Percentiles rank a stretch among this genome's conserved stretches.
Conservation (phyloP, 176 grass and related monocot genomes). For the Poa annua region DNA sequence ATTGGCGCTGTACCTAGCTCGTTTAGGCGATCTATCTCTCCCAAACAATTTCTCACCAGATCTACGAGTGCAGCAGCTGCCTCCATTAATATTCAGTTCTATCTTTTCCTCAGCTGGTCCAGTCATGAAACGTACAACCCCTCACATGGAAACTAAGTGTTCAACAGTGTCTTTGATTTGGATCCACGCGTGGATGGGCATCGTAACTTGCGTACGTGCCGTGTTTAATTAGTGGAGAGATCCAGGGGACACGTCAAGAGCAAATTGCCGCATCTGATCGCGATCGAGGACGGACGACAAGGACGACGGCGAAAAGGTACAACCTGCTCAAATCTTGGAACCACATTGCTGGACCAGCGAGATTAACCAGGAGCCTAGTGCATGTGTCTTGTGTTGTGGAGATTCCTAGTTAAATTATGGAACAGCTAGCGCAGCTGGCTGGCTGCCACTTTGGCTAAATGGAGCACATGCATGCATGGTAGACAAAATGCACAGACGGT, state of each 20-base stretch:
- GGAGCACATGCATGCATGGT: background rate
- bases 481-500: background rate
- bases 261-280: constrained; percentile 17
- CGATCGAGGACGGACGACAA: background rate
- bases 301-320: background rate
- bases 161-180: constrained; percentile 28
- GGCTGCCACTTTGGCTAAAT: background rate
- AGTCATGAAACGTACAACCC: background rate
- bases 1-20: constrained; percentile 30
- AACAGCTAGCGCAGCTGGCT: background rate
- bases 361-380: background rate
- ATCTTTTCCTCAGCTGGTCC: constrained; percentile 33
- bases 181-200: constrained; percentile 15
- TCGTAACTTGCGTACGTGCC: background rate
- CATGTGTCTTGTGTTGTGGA: background rate
- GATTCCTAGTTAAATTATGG: background rate
- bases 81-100: background rate
- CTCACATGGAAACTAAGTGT: constrained; percentile 42
- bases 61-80: constrained; percentile 14
- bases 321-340: constrained; percentile 26
- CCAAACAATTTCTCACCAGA: constrained; percentile 2
- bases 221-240: background rate
- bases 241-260: constrained; percentile 21
- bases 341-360: background rate
- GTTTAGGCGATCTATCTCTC: constrained; percentile 11